Base-by-base conservation (phyloP, 1,284 basidiomycete species). In the Ceratobasidium sp. region DNA sequence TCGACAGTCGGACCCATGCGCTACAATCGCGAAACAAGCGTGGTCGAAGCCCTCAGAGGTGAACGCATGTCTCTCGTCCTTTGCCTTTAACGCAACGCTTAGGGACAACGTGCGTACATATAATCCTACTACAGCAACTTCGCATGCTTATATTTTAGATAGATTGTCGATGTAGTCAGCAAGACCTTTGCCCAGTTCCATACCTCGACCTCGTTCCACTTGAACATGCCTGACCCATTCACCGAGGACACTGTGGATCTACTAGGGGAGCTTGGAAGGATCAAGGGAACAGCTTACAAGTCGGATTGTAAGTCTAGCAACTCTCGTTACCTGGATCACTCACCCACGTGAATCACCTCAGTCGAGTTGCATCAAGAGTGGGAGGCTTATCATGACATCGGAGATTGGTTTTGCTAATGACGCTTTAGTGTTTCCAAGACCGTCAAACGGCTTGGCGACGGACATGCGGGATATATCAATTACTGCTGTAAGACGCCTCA, bases 81-180 rank as follows among this genome's bases (percentile, higher is more conserved):
- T 72, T 62, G 13, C 62, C 17, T 60, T 73, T 40, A 73, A 73
- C 17, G 25, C 43, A 25, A 67, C 47, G n/a, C 65, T 73, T 1
- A 50, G 70, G 10, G 53, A 69, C n/a, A 71, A 71, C 35, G 70
- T 71, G 45, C 1, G 68, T 52, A 3, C 58, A 15, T n/a, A 0
- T 32, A n/a, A 22, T 29, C 17, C 22, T 2, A 17, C n/a, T 35
- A 8, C 32, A 32, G 25, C 34, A 17, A 55, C 15, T 42, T 4
- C 10, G 20, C 17, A 42, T 13, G 13, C n/a, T 22, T 12, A 17
- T 40, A 15, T 25, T 42, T 42, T 20, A 29, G 29, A 17, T 69
- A 85, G 85, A 81, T 84, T 57, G 79, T 86, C 55, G 83, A 87
- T 68, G 84, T 84, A n/a, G 79, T 85, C 10, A 86, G 83, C 75